Percentiles rank a stretch among this genome's conserved stretches.
Evolutionary conservation across 176 grass and related monocot species (phyloP).

Genomic region (Bromus sterilis): DNA sequence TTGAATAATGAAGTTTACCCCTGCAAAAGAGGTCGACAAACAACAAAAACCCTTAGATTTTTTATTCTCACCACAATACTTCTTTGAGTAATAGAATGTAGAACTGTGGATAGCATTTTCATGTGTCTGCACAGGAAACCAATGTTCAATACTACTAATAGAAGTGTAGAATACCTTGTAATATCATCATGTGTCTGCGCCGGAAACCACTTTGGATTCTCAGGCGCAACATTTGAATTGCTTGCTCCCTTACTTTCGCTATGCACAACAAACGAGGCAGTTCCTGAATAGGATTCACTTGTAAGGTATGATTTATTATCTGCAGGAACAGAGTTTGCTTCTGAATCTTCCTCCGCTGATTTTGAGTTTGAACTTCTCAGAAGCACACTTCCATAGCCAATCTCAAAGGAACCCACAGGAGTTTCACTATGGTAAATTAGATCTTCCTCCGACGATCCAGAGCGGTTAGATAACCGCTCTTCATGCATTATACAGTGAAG

Average conservation of each 20-base stretch:
- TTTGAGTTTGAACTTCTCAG: slow-evolving; percentile 68
- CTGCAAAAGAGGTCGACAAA: slow-evolving; percentile 27
- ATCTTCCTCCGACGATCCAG: slow-evolving; percentile 68
- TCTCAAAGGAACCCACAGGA: slow-evolving; percentile 68
- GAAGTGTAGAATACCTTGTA: slow-evolving; percentile 37
- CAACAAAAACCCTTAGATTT: slow-evolving; percentile 1
- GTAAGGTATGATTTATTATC: slow-evolving; percentile 58
- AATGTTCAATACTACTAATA: slow-evolving; percentile 4
- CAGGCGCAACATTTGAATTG: slow-evolving; percentile 16
- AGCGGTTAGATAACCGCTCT: slow-evolving; percentile 44
- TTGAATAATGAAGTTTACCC: slow-evolving; percentile 32
- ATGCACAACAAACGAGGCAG: slow-evolving; percentile 31
- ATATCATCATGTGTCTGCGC: slow-evolving; percentile 20
- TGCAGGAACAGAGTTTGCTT: slow-evolving; percentile 79
- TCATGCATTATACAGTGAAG: slow-evolving; percentile 80
- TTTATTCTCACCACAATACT: not conserved
- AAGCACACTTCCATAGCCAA: slow-evolving; percentile 82
- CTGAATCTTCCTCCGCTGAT: slow-evolving; percentile 78
- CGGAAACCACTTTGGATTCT: slow-evolving; percentile 10
- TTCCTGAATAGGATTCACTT: slow-evolving; percentile 52
- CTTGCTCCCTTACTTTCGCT: slow-evolving; percentile 36
- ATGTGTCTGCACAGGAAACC: not conserved
- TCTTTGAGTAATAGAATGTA: not conserved
- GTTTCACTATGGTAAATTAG: slow-evolving; percentile 70
- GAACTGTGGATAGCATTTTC: not conserved